Conservation (phyloP, 768 basidiomycete genomes). For the button mushroom (Agaricus bisporus) region DNA sequence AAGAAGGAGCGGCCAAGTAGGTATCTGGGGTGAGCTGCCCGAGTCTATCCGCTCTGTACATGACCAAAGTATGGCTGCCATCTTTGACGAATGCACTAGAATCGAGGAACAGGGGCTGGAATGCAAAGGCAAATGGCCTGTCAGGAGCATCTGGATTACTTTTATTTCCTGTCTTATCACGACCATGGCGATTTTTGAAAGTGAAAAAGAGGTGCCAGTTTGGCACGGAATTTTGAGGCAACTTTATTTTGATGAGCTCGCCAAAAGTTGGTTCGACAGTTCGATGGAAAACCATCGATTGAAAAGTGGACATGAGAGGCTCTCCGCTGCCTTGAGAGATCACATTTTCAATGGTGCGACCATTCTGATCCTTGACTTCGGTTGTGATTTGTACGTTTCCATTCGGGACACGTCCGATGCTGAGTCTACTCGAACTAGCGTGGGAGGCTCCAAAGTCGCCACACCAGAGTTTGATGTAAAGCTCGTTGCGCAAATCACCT, state of each 20-base stretch:
- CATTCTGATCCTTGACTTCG: conserved; percentile 78
- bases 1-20: conserved; percentile 70
- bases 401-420: conserved; percentile 49
- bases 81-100: conserved; percentile 79
- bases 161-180: conserved; percentile 22
- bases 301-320: conserved; percentile 69
- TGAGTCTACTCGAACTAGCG: conserved; percentile 42
- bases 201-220: conserved; percentile 94
- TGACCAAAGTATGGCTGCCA: conserved; percentile 76
- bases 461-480: conserved; percentile 95
- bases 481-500: conserved; percentile 85
- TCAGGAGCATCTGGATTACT: conserved; percentile 43
- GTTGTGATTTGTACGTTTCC: conserved; percentile 85
- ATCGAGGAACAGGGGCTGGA: conserved; percentile 80
- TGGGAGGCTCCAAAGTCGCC: conserved; percentile 73
- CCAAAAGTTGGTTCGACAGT: conserved; percentile 89
- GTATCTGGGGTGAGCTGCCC: conserved; percentile 52
- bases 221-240: conserved; percentile 62
- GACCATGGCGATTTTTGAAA: conserved; percentile 68
- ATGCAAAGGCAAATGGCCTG: conserved; percentile 87
- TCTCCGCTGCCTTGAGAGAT: conserved; percentile 87
- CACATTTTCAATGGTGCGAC: conserved; percentile 58
- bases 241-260: conserved; percentile 83
- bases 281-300: conserved; percentile 87
- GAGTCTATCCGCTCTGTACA: conserved; percentile 80